Percentiles rank a stretch among this genome's conserved stretches.
These are phyloP conservation scores for Pseudocercospora crystallina DNA, from an alignment of 2,329 filamentous ascomycete species.

Conservation along the genomic window DNA sequence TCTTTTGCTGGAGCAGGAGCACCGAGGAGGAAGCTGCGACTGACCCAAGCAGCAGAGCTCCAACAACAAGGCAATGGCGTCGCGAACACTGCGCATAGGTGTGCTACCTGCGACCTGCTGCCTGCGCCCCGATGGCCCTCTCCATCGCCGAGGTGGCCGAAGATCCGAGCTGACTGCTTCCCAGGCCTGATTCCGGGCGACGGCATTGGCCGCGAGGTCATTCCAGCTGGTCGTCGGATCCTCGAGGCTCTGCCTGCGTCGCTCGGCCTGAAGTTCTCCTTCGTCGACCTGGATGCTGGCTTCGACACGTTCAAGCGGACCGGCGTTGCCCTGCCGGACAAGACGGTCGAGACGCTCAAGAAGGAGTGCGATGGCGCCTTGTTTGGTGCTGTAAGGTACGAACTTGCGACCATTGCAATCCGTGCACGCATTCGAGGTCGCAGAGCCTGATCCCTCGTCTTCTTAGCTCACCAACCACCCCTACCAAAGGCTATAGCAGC, in stretches of 20 bases:
- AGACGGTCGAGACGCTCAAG: constrained; percentile 84
- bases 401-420: background rate
- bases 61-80: too few relatives aligned
- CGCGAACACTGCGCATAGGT: too few relatives aligned
- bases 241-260: constrained; percentile 91
- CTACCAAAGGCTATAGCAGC: constrained; percentile 92
- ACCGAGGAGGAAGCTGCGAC: too few relatives aligned
- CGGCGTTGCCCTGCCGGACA: constrained; percentile 82
- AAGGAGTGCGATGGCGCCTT: constrained; percentile 92
- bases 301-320: constrained; percentile 92
- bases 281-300: constrained; percentile 87
- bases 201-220: constrained; percentile 97
- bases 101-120: too few relatives aligned
- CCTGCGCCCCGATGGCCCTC: too few relatives aligned
- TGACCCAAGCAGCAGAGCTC: too few relatives aligned
- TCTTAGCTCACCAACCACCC: constrained; percentile 73
- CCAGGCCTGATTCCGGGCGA: constrained; percentile 93
- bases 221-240: constrained; percentile 84
- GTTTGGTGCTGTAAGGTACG: constrained; percentile 78
- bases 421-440: too few relatives aligned
- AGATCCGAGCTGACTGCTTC: too few relatives aligned
- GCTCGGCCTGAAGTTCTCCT: constrained; percentile 90
- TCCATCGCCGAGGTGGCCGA: too few relatives aligned
- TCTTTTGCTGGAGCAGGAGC: too few relatives aligned
- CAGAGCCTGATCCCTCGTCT: too few relatives aligned